phyloP scores from a whole-genome alignment of 2,329 filamentous ascomycete genomes.

The Claviceps capensis region DNA sequence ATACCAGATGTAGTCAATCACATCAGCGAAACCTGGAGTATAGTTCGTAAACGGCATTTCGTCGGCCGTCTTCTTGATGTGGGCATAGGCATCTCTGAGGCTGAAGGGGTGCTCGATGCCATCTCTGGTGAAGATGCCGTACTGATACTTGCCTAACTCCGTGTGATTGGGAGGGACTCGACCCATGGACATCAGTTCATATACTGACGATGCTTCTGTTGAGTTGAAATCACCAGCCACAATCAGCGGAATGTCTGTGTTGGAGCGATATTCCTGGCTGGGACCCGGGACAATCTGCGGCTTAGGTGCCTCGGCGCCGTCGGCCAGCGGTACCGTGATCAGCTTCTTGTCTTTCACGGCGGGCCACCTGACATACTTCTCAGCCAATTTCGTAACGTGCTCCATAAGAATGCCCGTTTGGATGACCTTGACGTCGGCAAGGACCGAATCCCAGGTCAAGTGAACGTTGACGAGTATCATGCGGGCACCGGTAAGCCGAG shows the following conservation, averaged over 20 bases:
- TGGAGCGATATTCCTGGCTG: slow-evolving; percentile 74
- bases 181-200: slow-evolving; percentile 76
- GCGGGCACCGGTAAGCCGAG: slow-evolving; percentile 75
- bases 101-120: slow-evolving; percentile 93
- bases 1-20: slow-evolving; percentile 97
- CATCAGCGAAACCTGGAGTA: slow-evolving; percentile 79
- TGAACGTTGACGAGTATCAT: slow-evolving; percentile 91
- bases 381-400: slow-evolving; percentile 70
- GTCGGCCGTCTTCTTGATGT: slow-evolving; percentile 67
- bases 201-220: slow-evolving; percentile 72
- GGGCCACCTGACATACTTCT: slow-evolving; percentile 70
- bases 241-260: slow-evolving; percentile 77
- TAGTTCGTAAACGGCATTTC: slow-evolving; percentile 94
- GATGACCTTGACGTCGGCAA: slow-evolving; percentile 89
- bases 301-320: slow-evolving; percentile 31
- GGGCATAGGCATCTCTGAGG: slow-evolving; percentile 76
- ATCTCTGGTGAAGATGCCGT: slow-evolving; percentile 83
- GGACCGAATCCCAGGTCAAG: slow-evolving; percentile 83
- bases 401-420: slow-evolving; percentile 95
- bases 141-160: slow-evolving; percentile 69
- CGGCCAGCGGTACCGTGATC: slow-evolving; percentile 28
- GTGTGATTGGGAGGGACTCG: slow-evolving; percentile 63
- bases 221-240: slow-evolving; percentile 97
- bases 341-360: slow-evolving; percentile 69
- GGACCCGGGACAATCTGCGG: slow-evolving; percentile 54